These are phyloP conservation scores for Metschnikowia vanudenii DNA, from an alignment of 805 yeast species.

Conservation along the genomic window DNA sequence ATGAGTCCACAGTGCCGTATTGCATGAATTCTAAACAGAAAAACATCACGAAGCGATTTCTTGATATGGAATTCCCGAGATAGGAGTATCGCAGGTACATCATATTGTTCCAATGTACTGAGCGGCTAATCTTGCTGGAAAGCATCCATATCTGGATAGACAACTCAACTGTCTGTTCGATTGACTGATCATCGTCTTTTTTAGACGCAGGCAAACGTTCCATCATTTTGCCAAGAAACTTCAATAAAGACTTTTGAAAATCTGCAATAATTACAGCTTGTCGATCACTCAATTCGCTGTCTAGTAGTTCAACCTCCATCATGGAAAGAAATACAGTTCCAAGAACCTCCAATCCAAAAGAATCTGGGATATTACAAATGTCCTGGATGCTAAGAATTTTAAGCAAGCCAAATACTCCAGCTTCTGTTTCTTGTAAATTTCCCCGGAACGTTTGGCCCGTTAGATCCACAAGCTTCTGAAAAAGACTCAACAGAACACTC, in stretches of 20 bases:
- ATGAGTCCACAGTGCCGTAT: constrained; percentile 19
- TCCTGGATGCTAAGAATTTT: constrained; percentile 7
- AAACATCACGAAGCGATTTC: constrained; percentile 32
- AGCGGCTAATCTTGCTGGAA: constrained; percentile 17
- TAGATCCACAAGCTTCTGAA: constrained; percentile 7
- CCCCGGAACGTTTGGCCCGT: constrained; percentile 12
- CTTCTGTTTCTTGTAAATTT: neutral
- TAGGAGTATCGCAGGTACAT: constrained; percentile 39
- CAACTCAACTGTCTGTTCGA: constrained; percentile 26
- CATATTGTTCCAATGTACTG: constrained; percentile 36
- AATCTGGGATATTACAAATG: constrained; percentile 6
- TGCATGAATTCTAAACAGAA: constrained; percentile 28
- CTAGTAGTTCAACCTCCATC: constrained; percentile 7
- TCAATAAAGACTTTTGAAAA: constrained; percentile 11
- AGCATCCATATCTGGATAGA: constrained; percentile 33
- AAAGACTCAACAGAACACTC: constrained; percentile 5
- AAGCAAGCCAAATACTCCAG: constrained; percentile 11
- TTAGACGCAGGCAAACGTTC: constrained; percentile 34
- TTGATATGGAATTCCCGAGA: constrained; percentile 37
- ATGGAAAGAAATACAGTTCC: constrained; percentile 13
- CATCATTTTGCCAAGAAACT: constrained; percentile 31
- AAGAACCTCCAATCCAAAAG: constrained; percentile 7
- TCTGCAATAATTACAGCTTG: constrained; percentile 18
- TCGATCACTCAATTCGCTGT: constrained; percentile 18
- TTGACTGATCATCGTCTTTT: constrained; percentile 21